phyloP scores from a whole-genome alignment of 2,329 filamentous ascomycete species.

The Colletotrichum salicis region DNA sequence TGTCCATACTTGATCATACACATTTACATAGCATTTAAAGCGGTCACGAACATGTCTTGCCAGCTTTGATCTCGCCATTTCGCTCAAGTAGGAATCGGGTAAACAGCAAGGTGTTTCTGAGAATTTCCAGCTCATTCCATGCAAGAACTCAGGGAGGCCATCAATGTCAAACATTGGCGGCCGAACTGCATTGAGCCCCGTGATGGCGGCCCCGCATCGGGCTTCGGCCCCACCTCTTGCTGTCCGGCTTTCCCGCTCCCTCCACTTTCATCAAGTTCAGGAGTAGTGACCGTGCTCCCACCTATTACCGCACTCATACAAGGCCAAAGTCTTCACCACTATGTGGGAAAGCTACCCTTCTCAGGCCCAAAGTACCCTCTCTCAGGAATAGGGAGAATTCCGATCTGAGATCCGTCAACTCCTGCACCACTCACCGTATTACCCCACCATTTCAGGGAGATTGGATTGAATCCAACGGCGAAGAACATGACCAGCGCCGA shows the following conservation, averaged over 20 bases:
- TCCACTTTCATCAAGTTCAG: not conserved
- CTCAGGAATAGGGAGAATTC: slow-evolving; percentile 38
- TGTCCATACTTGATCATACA: slow-evolving; percentile 9
- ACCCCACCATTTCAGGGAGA: slow-evolving; percentile 55
- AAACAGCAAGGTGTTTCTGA: not conserved
- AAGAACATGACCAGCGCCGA: slow-evolving; percentile 56
- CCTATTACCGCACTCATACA: no score
- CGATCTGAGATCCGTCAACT: slow-evolving; percentile 39
- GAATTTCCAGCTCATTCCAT: no score
- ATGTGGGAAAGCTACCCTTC: slow-evolving; percentile 37
- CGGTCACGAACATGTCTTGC: not conserved
- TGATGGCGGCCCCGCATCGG: not conserved
- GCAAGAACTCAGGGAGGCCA: not conserved
- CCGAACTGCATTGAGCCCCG: not conserved
- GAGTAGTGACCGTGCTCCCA: no score
- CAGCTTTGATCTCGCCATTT: not conserved
- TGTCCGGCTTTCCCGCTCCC: not conserved
- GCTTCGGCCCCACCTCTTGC: not conserved
- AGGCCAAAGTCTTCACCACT: not conserved
- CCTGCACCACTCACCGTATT: slow-evolving; percentile 44
- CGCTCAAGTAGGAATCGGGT: not conserved
- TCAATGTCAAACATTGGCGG: slow-evolving; percentile 5
- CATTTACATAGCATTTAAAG: not conserved
- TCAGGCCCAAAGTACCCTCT: slow-evolving; percentile 43
- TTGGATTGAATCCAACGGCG: slow-evolving; percentile 51